phyloP scores from a whole-genome alignment of 352 stramenopile species.

The Pythium volutum region DNA sequence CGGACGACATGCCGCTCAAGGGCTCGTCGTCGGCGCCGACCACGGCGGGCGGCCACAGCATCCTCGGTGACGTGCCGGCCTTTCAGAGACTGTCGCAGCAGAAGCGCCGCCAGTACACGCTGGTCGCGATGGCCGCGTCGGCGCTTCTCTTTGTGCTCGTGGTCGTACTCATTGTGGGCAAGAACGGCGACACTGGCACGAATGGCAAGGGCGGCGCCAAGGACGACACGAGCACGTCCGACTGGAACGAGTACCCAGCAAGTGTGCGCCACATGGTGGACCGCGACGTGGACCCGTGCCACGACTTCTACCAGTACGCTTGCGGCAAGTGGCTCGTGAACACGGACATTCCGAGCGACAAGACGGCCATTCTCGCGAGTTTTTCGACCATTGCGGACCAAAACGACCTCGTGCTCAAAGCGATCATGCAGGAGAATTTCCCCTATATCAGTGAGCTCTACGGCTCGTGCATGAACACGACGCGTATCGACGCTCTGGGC shows the following conservation, averaged over 20 bases:
- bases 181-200: constrained; percentile 1
- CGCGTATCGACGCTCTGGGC: constrained; percentile 35
- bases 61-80: constrained; percentile 25
- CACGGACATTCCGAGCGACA: constrained; percentile 29
- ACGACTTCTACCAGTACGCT: constrained; percentile 43
- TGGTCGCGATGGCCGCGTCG: constrained; percentile 10
- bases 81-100: constrained; percentile 19
- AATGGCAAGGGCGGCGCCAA: not conserved
- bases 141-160: constrained; percentile 25
- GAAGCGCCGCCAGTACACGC: constrained; percentile 25
- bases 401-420: constrained; percentile 36
- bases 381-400: constrained; percentile 33
- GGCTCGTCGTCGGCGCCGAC: constrained; percentile 8
- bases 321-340: constrained; percentile 38
- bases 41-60: not conserved
- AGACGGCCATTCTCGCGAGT: constrained; percentile 21
- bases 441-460: constrained; percentile 39
- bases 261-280: constrained; percentile 32
- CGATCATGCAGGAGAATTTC: constrained; percentile 36
- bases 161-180: constrained; percentile 21
- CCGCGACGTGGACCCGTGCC: constrained; percentile 27
- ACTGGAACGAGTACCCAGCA: constrained; percentile 21
- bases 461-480: constrained; percentile 41
- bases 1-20: constrained; percentile 29
- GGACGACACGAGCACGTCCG: constrained; percentile 9